phyloP scores from a whole-genome alignment of 1,284 basidiomycete genomes.

The Rhodotorula glutinis region DNA sequence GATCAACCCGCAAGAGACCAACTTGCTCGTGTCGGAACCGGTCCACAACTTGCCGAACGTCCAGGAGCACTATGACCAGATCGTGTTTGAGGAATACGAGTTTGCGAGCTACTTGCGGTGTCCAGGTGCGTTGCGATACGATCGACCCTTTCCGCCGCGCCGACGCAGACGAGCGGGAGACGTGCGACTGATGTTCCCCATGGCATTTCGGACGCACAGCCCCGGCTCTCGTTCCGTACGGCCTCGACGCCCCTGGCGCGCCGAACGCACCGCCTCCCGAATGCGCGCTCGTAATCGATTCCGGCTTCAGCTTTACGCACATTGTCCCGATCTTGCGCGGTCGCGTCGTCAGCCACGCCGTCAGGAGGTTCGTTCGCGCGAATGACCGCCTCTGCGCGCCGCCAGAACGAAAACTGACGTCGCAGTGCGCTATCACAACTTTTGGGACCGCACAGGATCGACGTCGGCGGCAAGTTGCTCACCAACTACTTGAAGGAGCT shows the following conservation, averaged over 20 bases:
- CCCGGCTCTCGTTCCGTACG: constrained; percentile 70
- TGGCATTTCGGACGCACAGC: constrained; percentile 54
- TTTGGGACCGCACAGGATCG: constrained; percentile 60
- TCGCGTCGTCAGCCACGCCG: constrained; percentile 70
- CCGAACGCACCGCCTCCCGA: constrained; percentile 57
- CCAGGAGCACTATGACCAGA: constrained; percentile 86
- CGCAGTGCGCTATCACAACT: too few relatives aligned
- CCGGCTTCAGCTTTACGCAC: constrained; percentile 89
- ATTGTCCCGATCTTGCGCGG: constrained; percentile 77
- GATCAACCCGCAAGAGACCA: constrained; percentile 55
- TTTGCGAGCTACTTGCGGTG: constrained; percentile 76
- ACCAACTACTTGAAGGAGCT: constrained; percentile 93
- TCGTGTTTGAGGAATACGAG: constrained; percentile 94
- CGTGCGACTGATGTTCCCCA: too few relatives aligned
- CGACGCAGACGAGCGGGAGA: too few relatives aligned
- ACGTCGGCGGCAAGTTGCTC: constrained; percentile 87
- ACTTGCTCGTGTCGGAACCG: constrained; percentile 83
- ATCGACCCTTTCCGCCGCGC: too few relatives aligned
- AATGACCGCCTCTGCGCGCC: too few relatives aligned
- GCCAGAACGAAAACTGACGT: too few relatives aligned
- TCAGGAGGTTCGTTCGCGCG: constrained; percentile 67
- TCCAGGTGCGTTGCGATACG: constrained; percentile 61
- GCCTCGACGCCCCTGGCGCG: constrained; percentile 52
- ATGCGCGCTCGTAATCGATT: constrained; percentile 78
- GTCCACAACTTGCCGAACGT: constrained; percentile 89